phyloP scores from a whole-genome alignment of 1,139 yeast species.

The Sugiyamaella pinicola region DNA sequence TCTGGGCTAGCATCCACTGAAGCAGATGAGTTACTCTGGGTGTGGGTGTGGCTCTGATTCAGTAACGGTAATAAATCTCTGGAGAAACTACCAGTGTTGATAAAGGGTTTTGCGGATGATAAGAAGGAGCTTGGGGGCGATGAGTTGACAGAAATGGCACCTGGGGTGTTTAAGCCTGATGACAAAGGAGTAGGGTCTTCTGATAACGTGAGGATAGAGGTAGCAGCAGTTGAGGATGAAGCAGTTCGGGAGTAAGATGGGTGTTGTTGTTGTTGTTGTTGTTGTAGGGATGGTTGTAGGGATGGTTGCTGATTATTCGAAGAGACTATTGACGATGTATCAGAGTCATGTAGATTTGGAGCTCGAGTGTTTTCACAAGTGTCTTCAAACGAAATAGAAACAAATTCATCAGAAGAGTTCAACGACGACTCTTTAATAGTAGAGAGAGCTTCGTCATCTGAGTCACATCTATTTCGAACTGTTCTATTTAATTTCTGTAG shows the following conservation, averaged over 20 bases:
- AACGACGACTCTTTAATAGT: slow-evolving; percentile 12
- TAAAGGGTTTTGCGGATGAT: slow-evolving; percentile 13
- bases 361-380: slow-evolving; percentile 21
- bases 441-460: slow-evolving; percentile 15
- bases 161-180: slow-evolving; percentile 17
- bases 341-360: slow-evolving; percentile 11
- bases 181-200: slow-evolving; percentile 16
- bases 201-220: slow-evolving; percentile 14
- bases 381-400: slow-evolving; percentile 35
- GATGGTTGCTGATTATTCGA: background rate
- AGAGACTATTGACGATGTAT: slow-evolving; percentile 10
- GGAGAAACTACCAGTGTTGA: slow-evolving; percentile 17
- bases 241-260: slow-evolving; percentile 14
- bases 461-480: slow-evolving; percentile 21
- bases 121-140: slow-evolving; percentile 11
- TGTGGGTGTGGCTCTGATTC: slow-evolving; percentile 8
- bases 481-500: slow-evolving; percentile 32
- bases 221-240: slow-evolving; percentile 20
- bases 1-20: slow-evolving; percentile 4
- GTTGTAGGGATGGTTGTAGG: background rate
- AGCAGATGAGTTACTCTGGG: background rate
- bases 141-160: slow-evolving; percentile 1
- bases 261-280: background rate
- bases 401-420: slow-evolving; percentile 31
- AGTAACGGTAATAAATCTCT: slow-evolving; percentile 22